A percentile compares a stretch with the other conserved stretches of the same genome.
phyloP scores from a whole-genome alignment of 768 basidiomycete species.

The Amylocystis lapponica region DNA sequence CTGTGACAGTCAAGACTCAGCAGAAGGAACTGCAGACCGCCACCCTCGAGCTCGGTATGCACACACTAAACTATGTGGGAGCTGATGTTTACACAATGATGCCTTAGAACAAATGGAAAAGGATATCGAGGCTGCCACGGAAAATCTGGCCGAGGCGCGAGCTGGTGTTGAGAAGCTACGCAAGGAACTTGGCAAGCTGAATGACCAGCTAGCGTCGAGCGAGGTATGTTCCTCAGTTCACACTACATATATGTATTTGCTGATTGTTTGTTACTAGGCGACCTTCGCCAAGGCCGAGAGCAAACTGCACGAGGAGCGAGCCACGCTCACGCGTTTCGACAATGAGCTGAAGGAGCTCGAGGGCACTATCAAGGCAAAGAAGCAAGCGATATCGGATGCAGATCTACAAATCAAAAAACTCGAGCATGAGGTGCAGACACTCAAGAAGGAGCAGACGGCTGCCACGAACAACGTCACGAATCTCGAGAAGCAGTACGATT shows the following conservation, averaged over 20 bases:
- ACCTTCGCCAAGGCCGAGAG: conserved; percentile 59
- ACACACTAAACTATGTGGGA: neutral
- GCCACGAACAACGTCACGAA: conserved; percentile 46
- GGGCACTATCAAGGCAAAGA: conserved; percentile 74
- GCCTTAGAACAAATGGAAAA: conserved; percentile 73
- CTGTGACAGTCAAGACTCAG: conserved; percentile 73
- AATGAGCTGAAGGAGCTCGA: conserved; percentile 84
- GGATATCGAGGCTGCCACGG: conserved; percentile 56
- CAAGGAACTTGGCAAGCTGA: conserved; percentile 58
- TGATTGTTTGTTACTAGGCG: conserved; percentile 36
- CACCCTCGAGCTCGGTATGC: conserved; percentile 78
- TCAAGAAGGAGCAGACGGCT: conserved; percentile 59
- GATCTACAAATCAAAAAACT: conserved; percentile 61
- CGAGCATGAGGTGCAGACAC: conserved; percentile 60
- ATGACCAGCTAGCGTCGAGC: conserved; percentile 38
- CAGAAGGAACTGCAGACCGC: conserved; percentile 91
- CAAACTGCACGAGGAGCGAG: conserved; percentile 79
- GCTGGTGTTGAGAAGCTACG: conserved; percentile 47
- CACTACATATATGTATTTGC: too few species aligned
- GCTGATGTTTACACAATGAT: neutral
- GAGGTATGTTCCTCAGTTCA: conserved; percentile 35
- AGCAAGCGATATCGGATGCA: conserved; percentile 57
- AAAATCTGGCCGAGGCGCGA: conserved; percentile 36
- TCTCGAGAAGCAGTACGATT: conserved; percentile 79
- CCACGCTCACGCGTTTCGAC: conserved; percentile 83